A percentile compares a stretch with the other conserved stretches of the same genome.
These are phyloP conservation scores for Curvularia lunata DNA, from an alignment of 2,329 filamentous ascomycete species.

Conservation along the genomic window DNA sequence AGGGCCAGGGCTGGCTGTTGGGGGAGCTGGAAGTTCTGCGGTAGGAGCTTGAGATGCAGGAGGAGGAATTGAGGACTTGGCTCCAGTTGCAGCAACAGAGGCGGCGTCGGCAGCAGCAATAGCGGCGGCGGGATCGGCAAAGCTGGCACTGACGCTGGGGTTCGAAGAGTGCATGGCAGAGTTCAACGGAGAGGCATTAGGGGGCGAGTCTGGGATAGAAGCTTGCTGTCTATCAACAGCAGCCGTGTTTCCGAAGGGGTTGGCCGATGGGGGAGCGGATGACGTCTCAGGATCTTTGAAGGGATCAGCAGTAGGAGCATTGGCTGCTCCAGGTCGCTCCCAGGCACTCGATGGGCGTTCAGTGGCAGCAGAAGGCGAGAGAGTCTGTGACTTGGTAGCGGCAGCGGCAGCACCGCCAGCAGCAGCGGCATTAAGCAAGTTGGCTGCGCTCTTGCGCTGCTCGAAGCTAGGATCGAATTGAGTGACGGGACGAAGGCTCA, in stretches of 20 bases:
- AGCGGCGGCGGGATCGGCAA: conserved; percentile 46
- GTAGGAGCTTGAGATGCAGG: conserved; percentile 35
- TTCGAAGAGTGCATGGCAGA: conserved; percentile 33
- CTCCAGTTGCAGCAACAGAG: conserved; percentile 46
- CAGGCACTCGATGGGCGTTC: conserved; percentile 44
- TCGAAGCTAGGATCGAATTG: conserved; percentile 76
- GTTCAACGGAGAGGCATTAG: conserved; percentile 24
- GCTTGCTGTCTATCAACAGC: conserved; percentile 46
- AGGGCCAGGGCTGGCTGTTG: conserved; percentile 60
- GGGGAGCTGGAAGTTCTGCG: conserved; percentile 29
- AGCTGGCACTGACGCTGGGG: conserved; percentile 33
- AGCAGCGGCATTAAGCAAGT: conserved; percentile 42
- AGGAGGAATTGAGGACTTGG: conserved; percentile 38
- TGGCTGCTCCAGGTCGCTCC: conserved; percentile 49
- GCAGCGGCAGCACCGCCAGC: conserved; percentile 39
- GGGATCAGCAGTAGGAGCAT: conserved; percentile 66
- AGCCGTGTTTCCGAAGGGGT: conserved; percentile 61
- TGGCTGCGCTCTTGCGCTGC: conserved; percentile 50
- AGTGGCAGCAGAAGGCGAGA: conserved; percentile 20
- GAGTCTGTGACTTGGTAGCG: conserved; percentile 26
- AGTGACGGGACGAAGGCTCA: conserved; percentile 84
- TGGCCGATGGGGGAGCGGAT: conserved; percentile 52
- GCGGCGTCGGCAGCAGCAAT: conserved; percentile 52
- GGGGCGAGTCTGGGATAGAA: conserved; percentile 36
- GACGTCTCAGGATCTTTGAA: conserved; percentile 62